These are phyloP conservation scores for Xylaria acuta DNA, from an alignment of 495 filamentous ascomycete genomes.

Conservation along the genomic window DNA sequence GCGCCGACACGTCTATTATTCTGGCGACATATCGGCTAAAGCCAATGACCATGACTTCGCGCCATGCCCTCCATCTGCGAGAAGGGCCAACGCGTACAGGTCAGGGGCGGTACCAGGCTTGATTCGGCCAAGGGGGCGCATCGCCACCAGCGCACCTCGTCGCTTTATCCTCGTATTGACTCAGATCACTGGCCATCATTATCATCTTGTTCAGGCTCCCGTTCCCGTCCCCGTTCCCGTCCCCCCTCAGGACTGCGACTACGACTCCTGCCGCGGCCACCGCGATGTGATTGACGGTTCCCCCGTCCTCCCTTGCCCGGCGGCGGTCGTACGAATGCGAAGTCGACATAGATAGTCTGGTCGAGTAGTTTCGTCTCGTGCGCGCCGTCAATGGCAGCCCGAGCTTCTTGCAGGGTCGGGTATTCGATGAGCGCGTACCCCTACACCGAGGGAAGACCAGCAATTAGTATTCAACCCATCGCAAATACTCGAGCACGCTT, in stretches of 20 bases:
- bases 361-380: slow-evolving; percentile 86
- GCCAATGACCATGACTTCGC: slow-evolving; percentile 27
- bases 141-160: background rate
- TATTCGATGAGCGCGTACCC: slow-evolving; percentile 96
- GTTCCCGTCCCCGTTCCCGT: slow-evolving; percentile 39
- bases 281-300: slow-evolving; percentile 52
- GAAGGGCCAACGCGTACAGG: background rate
- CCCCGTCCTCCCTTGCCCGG: slow-evolving; percentile 67
- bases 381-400: slow-evolving; percentile 83
- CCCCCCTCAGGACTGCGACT: slow-evolving; percentile 53
- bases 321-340: slow-evolving; percentile 94
- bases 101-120: background rate
- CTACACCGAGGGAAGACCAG: slow-evolving; percentile 49
- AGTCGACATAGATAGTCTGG: slow-evolving; percentile 91
- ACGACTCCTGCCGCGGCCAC: slow-evolving; percentile 40
- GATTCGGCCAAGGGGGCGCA: background rate
- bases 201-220: slow-evolving; percentile 35
- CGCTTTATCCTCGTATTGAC: background rate
- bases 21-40: slow-evolving; percentile 47
- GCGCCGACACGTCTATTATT: slow-evolving; percentile 45
- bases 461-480: slow-evolving; percentile 8
- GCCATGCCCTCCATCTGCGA: slow-evolving; percentile 5
- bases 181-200: slow-evolving; percentile 14
- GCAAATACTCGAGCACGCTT: background rate
- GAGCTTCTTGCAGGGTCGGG: slow-evolving; percentile 83